Evolutionary conservation across 768 basidiomycete genomes (phyloP), one percentile per base, ranked within the genome.

Genomic region (Suillus placidus): DNA sequence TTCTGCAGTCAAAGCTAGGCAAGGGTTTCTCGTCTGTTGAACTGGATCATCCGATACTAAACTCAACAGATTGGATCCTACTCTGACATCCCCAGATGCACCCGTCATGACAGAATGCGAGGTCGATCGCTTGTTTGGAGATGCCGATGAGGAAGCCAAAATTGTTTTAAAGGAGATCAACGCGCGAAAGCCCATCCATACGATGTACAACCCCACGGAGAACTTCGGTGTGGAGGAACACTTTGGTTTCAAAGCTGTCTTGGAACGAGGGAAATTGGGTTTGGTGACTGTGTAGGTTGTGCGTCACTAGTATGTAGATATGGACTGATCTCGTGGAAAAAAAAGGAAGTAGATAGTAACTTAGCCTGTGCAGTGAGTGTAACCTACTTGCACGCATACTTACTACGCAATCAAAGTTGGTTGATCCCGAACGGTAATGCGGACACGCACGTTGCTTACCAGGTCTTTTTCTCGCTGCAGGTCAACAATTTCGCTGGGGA

Each of bases 161-260:
- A 30, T 30, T 51, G 26, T 51, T 51, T 51, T 51, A 26, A 51
- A 51, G 49, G 49, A 51, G 49, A 51, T 51, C 26, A 51, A 51
- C 14, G 49, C 49, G 14, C 49, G 49, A 16, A 51, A 51, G 14
- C 49, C 49, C 7, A 51, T 51, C 26, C 49, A 51, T 30, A 51
- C 26, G 26, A 51, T 51, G 49, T 51, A 51, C 26, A 51, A 26
- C 14, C 51, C 51, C 16, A 52, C 51, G 26, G 51, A 52, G 51
- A 52, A 52, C 26, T 52, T 52, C 7, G 26, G 51, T 30, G 51
- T 30, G 4, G 51, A 52, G 26, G 51, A 30, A 52, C 51, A 52
- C 14, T 16, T 52, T 52, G 51, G 51, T 30, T 52, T 52, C 51
- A 52, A 30, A 30, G 51, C 51, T 30, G 8, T 52, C 26, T 52